Conservation (phyloP, 2,329 filamentous ascomycete species). For the Fusarium lateritium region DNA sequence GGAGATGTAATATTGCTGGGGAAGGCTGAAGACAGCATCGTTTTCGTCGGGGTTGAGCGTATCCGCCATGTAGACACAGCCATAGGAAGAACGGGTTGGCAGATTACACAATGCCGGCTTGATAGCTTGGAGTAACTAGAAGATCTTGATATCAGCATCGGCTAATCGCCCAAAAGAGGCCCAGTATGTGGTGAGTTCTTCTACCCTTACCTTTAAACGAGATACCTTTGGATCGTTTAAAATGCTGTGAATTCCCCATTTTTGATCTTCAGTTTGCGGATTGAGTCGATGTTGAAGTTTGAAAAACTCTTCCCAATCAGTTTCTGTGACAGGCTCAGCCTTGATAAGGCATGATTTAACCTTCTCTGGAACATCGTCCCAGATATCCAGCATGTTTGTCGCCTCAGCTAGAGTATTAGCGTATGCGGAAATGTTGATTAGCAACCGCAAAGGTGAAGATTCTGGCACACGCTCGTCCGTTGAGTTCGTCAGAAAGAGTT, state of each 20-base stretch:
- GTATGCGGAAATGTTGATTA: not conserved
- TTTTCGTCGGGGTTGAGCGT: slow-evolving; percentile 10
- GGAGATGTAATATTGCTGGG: slow-evolving; percentile 22
- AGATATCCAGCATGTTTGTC: too few species aligned
- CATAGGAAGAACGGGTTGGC: slow-evolving; percentile 15
- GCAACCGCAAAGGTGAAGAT: too few species aligned
- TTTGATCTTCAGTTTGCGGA: too few species aligned
- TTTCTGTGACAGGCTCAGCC: not conserved
- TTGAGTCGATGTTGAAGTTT: not conserved
- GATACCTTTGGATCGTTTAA: slow-evolving; percentile 6
- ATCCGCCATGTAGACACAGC: slow-evolving; percentile 9
- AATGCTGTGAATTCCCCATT: slow-evolving; percentile 12
- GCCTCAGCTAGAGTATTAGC: too few species aligned
- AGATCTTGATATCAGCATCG: not conserved
- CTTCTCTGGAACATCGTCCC: too few species aligned
- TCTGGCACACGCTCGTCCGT: too few species aligned
- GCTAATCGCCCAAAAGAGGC: too few species aligned
- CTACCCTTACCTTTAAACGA: too few species aligned
- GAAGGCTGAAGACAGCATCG: slow-evolving; percentile 14
- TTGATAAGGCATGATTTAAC: not conserved
- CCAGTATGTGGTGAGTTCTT: too few species aligned
- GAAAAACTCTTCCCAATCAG: not conserved
- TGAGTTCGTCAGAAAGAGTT: too few species aligned
- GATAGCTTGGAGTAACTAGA: slow-evolving; percentile 12
- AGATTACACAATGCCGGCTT: slow-evolving; percentile 13